phyloP scores from a whole-genome alignment of 441 rosid genomes.

The Euphorbia schlechtendalii region DNA sequence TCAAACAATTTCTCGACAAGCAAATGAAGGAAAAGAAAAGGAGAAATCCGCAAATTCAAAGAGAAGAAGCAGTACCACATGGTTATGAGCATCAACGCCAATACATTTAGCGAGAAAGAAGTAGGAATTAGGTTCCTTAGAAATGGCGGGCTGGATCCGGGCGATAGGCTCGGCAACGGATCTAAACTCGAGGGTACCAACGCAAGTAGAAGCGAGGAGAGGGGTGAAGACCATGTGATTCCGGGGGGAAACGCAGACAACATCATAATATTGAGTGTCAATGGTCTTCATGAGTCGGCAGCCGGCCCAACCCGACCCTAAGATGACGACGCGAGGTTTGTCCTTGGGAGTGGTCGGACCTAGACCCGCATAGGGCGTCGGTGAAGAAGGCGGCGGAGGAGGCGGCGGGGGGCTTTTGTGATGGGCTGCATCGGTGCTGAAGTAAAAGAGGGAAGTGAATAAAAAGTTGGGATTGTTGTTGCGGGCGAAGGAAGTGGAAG shows the following conservation, averaged over 20 bases:
- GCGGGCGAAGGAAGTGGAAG: background rate
- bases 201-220: conserved; percentile 87
- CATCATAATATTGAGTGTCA: conserved; percentile 65
- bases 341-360: conserved; percentile 55
- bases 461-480: conserved; percentile 5
- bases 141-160: conserved; percentile 78
- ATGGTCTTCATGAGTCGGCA: conserved; percentile 81
- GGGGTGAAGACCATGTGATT: conserved; percentile 98
- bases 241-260: conserved; percentile 86
- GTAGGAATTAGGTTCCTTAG: conserved; percentile 56
- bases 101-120: conserved; percentile 64
- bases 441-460: conserved; percentile 36
- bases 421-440: conserved; percentile 24
- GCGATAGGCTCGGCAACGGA: conserved; percentile 78
- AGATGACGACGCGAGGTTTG: conserved; percentile 75
- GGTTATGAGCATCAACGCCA: conserved; percentile 41
- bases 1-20: background rate
- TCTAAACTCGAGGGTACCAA: conserved; percentile 85
- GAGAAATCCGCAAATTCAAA: background rate
- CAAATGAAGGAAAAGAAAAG: background rate
- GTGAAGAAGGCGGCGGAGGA: conserved; percentile 1
- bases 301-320: conserved; percentile 96
- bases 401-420: background rate
- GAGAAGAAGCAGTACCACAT: conserved; percentile 31
- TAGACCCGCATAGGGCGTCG: conserved; percentile 31